phyloP scores from a whole-genome alignment of 441 rosid species.

The Corymbia citriodora region DNA sequence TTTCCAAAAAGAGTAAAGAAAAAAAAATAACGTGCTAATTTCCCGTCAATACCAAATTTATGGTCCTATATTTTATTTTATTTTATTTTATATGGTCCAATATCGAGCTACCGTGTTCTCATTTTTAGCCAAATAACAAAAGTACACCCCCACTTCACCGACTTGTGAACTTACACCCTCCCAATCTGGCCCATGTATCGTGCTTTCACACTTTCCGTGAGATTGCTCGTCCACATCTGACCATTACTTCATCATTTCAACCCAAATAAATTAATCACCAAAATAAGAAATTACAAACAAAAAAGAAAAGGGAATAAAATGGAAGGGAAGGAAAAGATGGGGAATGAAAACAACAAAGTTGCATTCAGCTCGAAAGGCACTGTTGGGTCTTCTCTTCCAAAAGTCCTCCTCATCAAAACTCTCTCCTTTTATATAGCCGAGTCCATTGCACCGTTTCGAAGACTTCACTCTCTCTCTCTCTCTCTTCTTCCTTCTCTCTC shows the following conservation, averaged over 20 bases:
- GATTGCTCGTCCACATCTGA: not conserved
- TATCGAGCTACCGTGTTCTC: not conserved
- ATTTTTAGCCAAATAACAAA: not conserved
- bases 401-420: constrained; percentile 11
- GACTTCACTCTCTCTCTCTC: constrained; percentile 19
- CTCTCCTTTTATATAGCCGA: constrained; percentile 46
- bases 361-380: not conserved
- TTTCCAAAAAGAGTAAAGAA: not conserved
- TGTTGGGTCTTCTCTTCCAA: constrained; percentile 33
- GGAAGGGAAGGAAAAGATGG: not conserved
- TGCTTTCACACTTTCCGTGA: not conserved
- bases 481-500: constrained; percentile 8
- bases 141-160: not conserved
- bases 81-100: not conserved
- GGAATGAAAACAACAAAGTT: not conserved
- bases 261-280: not conserved
- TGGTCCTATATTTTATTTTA: not conserved
- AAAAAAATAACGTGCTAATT: not conserved
- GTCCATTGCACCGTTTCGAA: constrained; percentile 49
- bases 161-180: not conserved
- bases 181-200: not conserved
- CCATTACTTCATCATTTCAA: not conserved
- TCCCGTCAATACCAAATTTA: not conserved
- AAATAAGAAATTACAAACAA: not conserved
- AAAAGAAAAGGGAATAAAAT: not conserved